These are phyloP conservation scores for Platismatia glauca DNA, from an alignment of 495 filamentous ascomycete genomes.

Conservation along the genomic window DNA sequence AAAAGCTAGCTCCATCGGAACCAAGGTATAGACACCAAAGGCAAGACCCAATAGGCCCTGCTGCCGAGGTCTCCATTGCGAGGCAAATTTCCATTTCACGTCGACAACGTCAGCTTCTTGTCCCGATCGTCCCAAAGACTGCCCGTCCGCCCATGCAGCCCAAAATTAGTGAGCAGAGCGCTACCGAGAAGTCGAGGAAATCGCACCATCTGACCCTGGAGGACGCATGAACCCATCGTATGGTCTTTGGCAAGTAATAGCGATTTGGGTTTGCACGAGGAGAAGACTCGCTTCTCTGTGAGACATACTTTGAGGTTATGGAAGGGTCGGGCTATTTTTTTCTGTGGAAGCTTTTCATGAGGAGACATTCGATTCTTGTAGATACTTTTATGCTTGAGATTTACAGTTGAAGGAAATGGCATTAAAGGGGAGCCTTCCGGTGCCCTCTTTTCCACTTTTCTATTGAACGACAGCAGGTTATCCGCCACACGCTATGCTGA, in stretches of 20 bases:
- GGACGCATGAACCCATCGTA: neutral
- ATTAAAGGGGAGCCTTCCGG: neutral
- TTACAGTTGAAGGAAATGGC: neutral
- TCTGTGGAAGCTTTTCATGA: neutral
- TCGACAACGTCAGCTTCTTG: slow-evolving; percentile 43
- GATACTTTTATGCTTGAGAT: neutral
- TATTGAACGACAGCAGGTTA: neutral
- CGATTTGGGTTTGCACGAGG: neutral
- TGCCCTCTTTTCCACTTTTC: neutral
- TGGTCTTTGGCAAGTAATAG: neutral
- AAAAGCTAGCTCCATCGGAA: neutral
- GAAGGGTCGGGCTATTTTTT: neutral
- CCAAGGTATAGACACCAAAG: neutral
- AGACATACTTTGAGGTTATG: neutral
- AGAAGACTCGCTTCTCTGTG: neutral
- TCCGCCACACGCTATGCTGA: neutral
- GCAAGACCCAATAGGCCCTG: slow-evolving; percentile 16
- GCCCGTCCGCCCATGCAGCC: slow-evolving; percentile 21
- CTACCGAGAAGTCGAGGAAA: slow-evolving; percentile 1
- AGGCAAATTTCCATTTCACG: slow-evolving; percentile 50
- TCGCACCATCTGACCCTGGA: slow-evolving; percentile 16
- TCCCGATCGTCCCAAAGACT: slow-evolving; percentile 17
- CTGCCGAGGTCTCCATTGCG: slow-evolving; percentile 51
- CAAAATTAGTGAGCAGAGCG: slow-evolving; percentile 11
- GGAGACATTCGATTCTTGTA: slow-evolving; percentile 4